phyloP scores from a whole-genome alignment of 306 rosid species.

The Medicago lupulina region DNA sequence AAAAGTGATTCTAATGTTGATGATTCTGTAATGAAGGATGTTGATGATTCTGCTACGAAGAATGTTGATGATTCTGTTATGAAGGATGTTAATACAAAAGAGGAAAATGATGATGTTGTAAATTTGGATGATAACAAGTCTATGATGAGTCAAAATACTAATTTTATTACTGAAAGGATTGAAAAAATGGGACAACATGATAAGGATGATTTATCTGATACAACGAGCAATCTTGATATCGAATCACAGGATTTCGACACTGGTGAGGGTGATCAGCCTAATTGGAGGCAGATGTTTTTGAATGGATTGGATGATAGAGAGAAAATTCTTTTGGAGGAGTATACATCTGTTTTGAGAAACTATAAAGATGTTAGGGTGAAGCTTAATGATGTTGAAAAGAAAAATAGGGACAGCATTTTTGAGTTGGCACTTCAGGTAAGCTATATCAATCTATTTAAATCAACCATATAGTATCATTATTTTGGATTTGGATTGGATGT shows the following conservation, averaged over 20 bases:
- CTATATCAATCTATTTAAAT: constrained; percentile 10
- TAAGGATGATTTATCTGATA: constrained; percentile 46
- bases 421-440: constrained; percentile 73
- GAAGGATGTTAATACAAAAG: constrained; percentile 22
- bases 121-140: constrained; percentile 38
- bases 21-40: constrained; percentile 25
- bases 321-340: constrained; percentile 81
- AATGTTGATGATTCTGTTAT: constrained; percentile 20
- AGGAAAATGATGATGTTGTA: background rate
- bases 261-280: constrained; percentile 56
- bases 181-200: constrained; percentile 48
- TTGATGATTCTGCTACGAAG: constrained; percentile 4
- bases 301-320: constrained; percentile 90
- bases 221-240: constrained; percentile 36
- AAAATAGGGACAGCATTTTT: constrained; percentile 71
- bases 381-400: constrained; percentile 77
- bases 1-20: constrained; percentile 33
- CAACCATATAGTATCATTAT: background rate
- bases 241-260: constrained; percentile 47
- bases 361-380: constrained; percentile 73
- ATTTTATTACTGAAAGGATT: constrained; percentile 18
- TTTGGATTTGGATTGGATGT: background rate
- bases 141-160: constrained; percentile 14
- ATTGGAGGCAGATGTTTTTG: constrained; percentile 71
- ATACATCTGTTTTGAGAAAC: constrained; percentile 77